Base-by-base conservation (phyloP, 768 basidiomycete species). In the Cystobasidium tubakii region DNA sequence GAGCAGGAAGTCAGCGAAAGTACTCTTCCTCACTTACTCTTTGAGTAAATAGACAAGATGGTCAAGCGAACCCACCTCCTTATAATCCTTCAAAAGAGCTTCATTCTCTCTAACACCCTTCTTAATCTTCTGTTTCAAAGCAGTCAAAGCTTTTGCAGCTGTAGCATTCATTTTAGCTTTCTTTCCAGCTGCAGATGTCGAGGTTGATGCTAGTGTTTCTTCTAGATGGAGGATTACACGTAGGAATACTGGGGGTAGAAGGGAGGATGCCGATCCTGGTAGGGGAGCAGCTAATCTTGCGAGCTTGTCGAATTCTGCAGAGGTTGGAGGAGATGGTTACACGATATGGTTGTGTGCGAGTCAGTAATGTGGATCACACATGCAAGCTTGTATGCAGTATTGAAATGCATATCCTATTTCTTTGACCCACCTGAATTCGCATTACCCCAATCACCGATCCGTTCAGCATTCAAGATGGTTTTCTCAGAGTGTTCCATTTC, bases 111-210 rank as follows among this genome's bases (percentile, higher is more conserved):
- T 95, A 70, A 85, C 78, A 12, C 89, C 86, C 83, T 94, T 98
- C 84, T 90, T 94, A 70, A 97, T 85, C 82, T 94, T 96, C 83
- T 98, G 95, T 83, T 94, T 97, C 88, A 97, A 90, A n/a, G 90
- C 90, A 66, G 92, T 97, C 76, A 98, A 85, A 1, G 93, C 92
- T 79, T 91, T 93, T 46, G 92, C 90, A 78, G 94, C 94, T 75
- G 86, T 89, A 1, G 92, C 90, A 77, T 93, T 95, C 89, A 94
- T 91, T 83, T 96, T 97, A 83, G 97, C 96, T 83, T 90, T 90
- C 12, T 91, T 88, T 74, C 89, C 88, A 81, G 94, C 82, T 6
- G 91, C 87, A 12, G 69, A 55, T 19, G 69, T 71, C 17, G 69
- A 71, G 12, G 55, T 55, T 21, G 29, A 34, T 2, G 54, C 69